Conservation (phyloP, 140 eudicot species). For the Bidens hawaiensis region DNA sequence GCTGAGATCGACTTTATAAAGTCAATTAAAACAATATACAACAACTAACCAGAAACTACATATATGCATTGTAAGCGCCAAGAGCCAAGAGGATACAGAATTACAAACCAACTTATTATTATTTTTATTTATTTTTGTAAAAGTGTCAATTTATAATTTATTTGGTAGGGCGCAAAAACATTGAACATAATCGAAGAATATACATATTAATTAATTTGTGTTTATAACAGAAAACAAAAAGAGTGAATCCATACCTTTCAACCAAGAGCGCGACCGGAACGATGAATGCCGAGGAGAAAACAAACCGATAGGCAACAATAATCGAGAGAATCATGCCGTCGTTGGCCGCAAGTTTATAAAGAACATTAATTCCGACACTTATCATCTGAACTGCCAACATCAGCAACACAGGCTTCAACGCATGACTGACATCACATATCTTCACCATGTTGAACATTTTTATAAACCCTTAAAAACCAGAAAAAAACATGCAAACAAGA, state of each 20-base stretch:
- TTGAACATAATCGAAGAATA: no score
- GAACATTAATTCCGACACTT: conserved; percentile 28
- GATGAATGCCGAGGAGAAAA: conserved; percentile 31
- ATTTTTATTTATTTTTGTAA: no score
- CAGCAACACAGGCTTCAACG: conserved; percentile 30
- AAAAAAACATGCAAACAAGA: conserved; percentile 7
- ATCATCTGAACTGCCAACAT: conserved; percentile 29
- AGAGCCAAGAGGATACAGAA: no score
- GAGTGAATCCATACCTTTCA: conserved; percentile 27
- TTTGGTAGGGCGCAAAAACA: no score
- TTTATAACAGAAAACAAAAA: no score
- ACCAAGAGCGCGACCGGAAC: conserved; percentile 30
- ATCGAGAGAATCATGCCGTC: conserved; percentile 31
- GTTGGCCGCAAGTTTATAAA: conserved; percentile 33
- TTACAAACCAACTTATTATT: no score
- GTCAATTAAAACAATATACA: no score
- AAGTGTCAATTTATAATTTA: no score
- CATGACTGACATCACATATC: conserved; percentile 14
- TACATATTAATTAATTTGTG: no score
- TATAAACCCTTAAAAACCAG: conserved; percentile 13
- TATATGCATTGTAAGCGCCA: no score
- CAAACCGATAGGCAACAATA: conserved; percentile 34
- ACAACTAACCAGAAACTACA: no score
- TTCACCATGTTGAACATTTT: conserved; percentile 5
- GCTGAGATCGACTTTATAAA: no score